A percentile compares a stretch with the other conserved stretches of the same genome.
These are phyloP conservation scores for Mucor velutinosus DNA, from an alignment of 371 early-diverging fungal genomes.

Conservation along the genomic window DNA sequence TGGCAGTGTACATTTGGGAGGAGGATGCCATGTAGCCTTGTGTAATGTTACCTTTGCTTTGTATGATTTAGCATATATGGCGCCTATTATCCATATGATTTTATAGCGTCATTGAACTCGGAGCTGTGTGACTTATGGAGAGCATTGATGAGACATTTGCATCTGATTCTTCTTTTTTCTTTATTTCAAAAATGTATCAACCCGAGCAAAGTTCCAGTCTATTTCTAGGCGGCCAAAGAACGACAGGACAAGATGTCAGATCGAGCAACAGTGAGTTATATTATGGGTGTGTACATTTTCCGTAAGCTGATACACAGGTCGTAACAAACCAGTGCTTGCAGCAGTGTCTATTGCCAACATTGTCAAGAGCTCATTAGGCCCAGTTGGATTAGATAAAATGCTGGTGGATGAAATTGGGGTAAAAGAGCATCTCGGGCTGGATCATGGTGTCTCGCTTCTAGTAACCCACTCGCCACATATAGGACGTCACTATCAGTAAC, in stretches of 20 bases:
- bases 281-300: conserved; percentile 7
- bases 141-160: too few relatives aligned
- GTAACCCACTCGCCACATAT: background rate
- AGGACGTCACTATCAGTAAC: conserved; percentile 99
- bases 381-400: conserved; percentile 99
- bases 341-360: conserved; percentile 95
- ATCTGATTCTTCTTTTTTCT: too few relatives aligned
- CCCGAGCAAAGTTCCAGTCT: conserved; percentile 16
- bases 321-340: conserved; percentile 54
- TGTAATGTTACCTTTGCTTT: background rate
- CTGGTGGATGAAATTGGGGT: conserved; percentile 99
- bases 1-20: too few relatives aligned
- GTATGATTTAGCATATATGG: background rate
- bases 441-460: background rate
- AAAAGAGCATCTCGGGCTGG: conserved; percentile 11
- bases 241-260: conserved; percentile 92
- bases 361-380: conserved; percentile 98
- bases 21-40: background rate
- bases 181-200: conserved; percentile 13
- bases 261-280: conserved; percentile 88
- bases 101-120: background rate
- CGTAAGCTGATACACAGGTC: background rate
- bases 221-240: conserved; percentile 89
- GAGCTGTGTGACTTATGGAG: background rate
- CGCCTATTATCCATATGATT: background rate